Conservation (phyloP, 2,329 filamentous ascomycete species). For the Ceratocystis huliohia region DNA sequence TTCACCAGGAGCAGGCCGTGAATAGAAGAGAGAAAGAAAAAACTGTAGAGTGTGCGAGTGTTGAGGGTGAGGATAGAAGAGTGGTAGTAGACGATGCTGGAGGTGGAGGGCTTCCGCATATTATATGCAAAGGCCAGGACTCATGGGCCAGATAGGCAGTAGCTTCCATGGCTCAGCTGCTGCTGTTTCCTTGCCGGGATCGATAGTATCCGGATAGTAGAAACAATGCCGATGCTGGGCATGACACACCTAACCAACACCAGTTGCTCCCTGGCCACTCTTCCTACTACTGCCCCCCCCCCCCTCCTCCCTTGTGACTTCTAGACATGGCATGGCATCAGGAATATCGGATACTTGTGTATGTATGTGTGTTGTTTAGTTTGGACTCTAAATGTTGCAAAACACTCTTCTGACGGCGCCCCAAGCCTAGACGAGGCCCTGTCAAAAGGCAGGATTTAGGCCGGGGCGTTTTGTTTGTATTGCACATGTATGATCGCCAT, state of each 20-base stretch:
- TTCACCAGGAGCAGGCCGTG: slow-evolving; percentile 21
- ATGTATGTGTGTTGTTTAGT: background rate
- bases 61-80: slow-evolving; percentile 17
- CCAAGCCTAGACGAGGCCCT: background rate
- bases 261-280: background rate
- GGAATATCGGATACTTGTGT: background rate
- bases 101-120: background rate
- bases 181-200: background rate
- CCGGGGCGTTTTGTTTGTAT: slow-evolving; percentile 1
- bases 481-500: slow-evolving; percentile 19
- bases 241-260: background rate
- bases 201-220: background rate
- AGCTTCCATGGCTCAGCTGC: background rate
- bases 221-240: slow-evolving; percentile 2
- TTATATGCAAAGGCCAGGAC: slow-evolving; percentile 3
- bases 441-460: slow-evolving; percentile 1
- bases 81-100: background rate
- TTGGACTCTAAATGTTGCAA: slow-evolving; percentile 9
- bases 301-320: background rate
- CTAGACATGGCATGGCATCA: background rate
- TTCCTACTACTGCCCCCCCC: background rate
- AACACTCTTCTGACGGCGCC: slow-evolving; percentile 20
- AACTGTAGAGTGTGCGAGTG: slow-evolving; percentile 17
- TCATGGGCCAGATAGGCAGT: background rate
- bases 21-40: slow-evolving; percentile 15